phyloP scores from a whole-genome alignment of 225 moss, liverwort and hornwort species.

The Polytrichum commune region DNA sequence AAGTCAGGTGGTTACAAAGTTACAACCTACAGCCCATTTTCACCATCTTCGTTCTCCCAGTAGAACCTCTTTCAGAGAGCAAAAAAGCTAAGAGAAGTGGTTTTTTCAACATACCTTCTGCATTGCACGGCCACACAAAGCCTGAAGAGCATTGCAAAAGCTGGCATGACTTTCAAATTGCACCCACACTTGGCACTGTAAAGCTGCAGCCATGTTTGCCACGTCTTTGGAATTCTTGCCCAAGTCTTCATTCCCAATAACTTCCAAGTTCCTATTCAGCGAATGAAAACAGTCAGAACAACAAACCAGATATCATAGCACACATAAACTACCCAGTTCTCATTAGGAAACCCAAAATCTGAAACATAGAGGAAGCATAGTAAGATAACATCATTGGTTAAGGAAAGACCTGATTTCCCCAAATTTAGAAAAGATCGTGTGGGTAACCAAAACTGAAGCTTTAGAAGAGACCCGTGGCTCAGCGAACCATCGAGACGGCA shows the following conservation, averaged over 20 bases:
- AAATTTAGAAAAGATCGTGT: slow-evolving; percentile 62
- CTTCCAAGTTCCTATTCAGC: slow-evolving; percentile 52
- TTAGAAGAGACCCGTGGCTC: slow-evolving; percentile 65
- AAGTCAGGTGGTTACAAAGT: background rate
- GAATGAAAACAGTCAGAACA: slow-evolving; percentile 12
- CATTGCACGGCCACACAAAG: slow-evolving; percentile 53
- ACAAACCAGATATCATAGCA: too few species aligned
- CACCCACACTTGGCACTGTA: slow-evolving; percentile 63
- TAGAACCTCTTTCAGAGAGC: background rate
- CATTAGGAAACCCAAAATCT: slow-evolving; percentile 10
- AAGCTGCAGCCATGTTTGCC: slow-evolving; percentile 41
- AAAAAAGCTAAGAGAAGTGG: background rate
- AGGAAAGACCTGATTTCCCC: slow-evolving; percentile 49
- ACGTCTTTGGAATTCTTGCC: slow-evolving; percentile 26
- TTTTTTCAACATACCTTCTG: slow-evolving; percentile 39
- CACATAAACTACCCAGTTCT: slow-evolving; percentile 3
- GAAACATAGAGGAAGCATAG: slow-evolving; percentile 2
- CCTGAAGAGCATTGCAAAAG: slow-evolving; percentile 52
- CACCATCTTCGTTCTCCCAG: background rate
- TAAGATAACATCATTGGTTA: background rate
- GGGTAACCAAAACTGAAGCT: slow-evolving; percentile 63
- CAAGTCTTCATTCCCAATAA: slow-evolving; percentile 51
- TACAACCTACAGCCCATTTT: background rate
- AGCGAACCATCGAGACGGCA: slow-evolving; percentile 61
- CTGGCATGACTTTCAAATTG: slow-evolving; percentile 48